phyloP scores from a whole-genome alignment of 2,329 filamentous ascomycete species.

The Fusarium longipes region DNA sequence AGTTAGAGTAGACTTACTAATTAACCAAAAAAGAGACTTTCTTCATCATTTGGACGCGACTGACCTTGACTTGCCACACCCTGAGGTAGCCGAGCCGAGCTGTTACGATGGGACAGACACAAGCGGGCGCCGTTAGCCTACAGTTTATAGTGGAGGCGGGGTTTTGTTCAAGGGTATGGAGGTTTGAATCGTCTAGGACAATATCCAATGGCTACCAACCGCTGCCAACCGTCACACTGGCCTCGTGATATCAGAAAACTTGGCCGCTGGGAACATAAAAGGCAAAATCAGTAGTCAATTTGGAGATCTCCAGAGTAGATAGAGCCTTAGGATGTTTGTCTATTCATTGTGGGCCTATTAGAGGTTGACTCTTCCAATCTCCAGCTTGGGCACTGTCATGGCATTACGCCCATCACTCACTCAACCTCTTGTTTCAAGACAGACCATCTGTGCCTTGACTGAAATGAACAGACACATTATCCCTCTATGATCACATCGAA shows the following conservation, averaged over 20 bases:
- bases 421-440: background rate
- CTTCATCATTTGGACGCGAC: background rate
- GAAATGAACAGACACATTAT: too few relatives aligned
- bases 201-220: background rate
- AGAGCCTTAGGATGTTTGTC: too few relatives aligned
- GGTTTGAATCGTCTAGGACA: background rate
- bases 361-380: too few relatives aligned
- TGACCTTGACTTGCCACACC: background rate
- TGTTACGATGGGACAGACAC: background rate
- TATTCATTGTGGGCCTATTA: too few relatives aligned
- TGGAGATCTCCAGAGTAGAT: too few relatives aligned
- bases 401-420: background rate
- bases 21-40: too few relatives aligned
- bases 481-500: background rate
- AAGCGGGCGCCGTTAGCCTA: background rate
- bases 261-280: too few relatives aligned
- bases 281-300: too few relatives aligned
- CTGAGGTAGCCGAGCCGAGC: background rate
- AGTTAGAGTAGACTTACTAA: too few relatives aligned
- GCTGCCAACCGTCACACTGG: background rate
- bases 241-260: too few relatives aligned
- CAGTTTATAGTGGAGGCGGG: background rate
- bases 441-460: background rate
- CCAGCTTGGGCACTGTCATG: too few relatives aligned
- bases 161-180: background rate